Conservation (phyloP, 306 rosid genomes). For the Datisca glomerata region DNA sequence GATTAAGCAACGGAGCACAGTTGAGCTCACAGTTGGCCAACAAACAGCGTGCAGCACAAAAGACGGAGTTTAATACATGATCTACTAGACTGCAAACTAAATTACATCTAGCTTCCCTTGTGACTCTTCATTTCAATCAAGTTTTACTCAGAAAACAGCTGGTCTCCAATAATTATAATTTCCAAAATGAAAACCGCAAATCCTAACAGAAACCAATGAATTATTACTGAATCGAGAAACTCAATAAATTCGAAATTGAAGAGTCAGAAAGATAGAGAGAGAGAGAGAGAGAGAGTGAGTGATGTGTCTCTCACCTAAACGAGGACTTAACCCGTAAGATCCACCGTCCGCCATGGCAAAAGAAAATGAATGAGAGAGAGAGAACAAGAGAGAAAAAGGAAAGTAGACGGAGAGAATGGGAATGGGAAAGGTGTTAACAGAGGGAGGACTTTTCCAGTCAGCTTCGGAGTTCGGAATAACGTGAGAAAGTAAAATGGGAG, state of each 20-base stretch:
- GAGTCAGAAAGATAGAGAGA: not conserved
- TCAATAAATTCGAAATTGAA: not conserved
- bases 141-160: not conserved
- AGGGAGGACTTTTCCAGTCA: conserved; percentile 11
- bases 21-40: not conserved
- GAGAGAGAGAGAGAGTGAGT: not conserved
- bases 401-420: not conserved
- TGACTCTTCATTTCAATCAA: not conserved
- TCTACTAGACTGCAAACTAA: not conserved
- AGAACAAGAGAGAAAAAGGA: conserved; percentile 2
- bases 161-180: no score
- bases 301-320: conserved; percentile 49
- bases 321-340: conserved; percentile 54
- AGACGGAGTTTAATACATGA: no score
- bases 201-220: not conserved
- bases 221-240: not conserved
- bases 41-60: not conserved
- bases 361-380: conserved; percentile 6
- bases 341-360: conserved; percentile 56
- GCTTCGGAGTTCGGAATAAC: conserved; percentile 9
- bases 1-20: not conserved
- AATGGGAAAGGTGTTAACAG: conserved; percentile 1
- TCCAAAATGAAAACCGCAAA: not conserved
- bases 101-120: not conserved
- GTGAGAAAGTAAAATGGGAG: no score